phyloP scores from a whole-genome alignment of 768 basidiomycete species.

The Collybiopsis confluens region DNA sequence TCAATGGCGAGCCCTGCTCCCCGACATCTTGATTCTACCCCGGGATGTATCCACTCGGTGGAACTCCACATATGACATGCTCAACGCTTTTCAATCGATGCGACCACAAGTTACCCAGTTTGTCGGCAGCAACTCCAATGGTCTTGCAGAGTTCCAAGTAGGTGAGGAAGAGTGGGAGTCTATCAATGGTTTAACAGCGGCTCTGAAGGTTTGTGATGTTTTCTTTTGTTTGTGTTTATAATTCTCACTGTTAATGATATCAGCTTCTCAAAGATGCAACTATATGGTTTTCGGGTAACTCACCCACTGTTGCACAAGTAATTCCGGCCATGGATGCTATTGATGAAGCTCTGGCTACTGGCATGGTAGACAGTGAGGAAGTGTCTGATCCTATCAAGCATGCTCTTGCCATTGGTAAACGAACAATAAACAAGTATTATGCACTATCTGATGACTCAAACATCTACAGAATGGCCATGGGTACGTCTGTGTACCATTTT shows the following conservation, averaged over 20 bases:
- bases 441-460: too few relatives aligned
- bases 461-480: too few relatives aligned
- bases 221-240: too few relatives aligned
- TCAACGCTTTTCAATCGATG: slow-evolving; percentile 24
- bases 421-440: too few relatives aligned
- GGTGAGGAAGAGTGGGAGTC: too few relatives aligned
- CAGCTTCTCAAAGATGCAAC: slow-evolving; percentile 24
- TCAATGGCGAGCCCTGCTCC: slow-evolving; percentile 18
- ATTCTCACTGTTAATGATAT: too few relatives aligned
- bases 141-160: too few relatives aligned
- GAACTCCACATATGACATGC: slow-evolving; percentile 30
- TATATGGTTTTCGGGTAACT: slow-evolving; percentile 19
- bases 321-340: slow-evolving; percentile 31
- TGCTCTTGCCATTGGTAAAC: too few relatives aligned
- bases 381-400: too few relatives aligned
- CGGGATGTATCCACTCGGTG: slow-evolving; percentile 30
- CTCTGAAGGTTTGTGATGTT: too few relatives aligned
- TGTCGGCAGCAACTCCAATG: slow-evolving; percentile 11
- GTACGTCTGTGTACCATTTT: too few relatives aligned
- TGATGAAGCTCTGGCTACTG: slow-evolving; percentile 15
- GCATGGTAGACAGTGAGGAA: too few relatives aligned
- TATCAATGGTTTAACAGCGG: slow-evolving; percentile 8
- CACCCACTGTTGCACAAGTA: slow-evolving; percentile 20
- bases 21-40: slow-evolving; percentile 19
- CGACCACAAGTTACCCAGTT: slow-evolving; percentile 19